These are phyloP conservation scores for Cyclaneusma minus DNA, from an alignment of 2,329 filamentous ascomycete genomes.

Conservation along the genomic window DNA sequence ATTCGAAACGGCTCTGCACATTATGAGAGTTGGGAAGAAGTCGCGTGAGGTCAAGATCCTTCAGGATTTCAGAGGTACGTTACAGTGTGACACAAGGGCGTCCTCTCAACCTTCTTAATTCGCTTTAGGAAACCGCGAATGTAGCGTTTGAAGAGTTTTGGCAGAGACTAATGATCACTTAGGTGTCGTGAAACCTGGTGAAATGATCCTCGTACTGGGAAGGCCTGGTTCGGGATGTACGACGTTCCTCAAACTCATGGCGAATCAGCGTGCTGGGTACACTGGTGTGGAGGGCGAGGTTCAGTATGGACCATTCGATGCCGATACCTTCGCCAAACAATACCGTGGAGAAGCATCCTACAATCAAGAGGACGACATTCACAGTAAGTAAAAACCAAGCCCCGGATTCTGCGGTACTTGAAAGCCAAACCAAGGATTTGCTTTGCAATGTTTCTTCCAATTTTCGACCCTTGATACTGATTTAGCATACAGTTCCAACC, in stretches of 20 bases:
- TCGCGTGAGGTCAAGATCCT: conserved; percentile 59
- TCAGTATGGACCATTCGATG: conserved; percentile 57
- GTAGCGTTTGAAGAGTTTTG: conserved; percentile 12
- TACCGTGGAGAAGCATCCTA: conserved; percentile 77
- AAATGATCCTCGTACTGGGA: conserved; percentile 45
- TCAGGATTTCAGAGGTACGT: conserved; percentile 54
- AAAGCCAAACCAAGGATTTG: too few relatives aligned
- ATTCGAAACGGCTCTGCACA: conserved; percentile 42
- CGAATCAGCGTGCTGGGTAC: conserved; percentile 40
- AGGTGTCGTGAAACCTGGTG: conserved; percentile 61
- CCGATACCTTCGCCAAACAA: conserved; percentile 49
- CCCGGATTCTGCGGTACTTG: too few relatives aligned
- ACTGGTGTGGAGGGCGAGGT: conserved; percentile 56
- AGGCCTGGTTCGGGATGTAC: conserved; percentile 30
- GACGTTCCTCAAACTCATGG: conserved; percentile 35
- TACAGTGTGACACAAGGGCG: too few relatives aligned
- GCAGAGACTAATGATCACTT: too few relatives aligned
- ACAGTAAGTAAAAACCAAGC: too few relatives aligned
- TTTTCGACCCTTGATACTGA: too few relatives aligned
- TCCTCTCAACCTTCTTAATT: too few relatives aligned
- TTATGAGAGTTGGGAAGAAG: conserved; percentile 52
- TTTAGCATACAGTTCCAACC: too few relatives aligned
- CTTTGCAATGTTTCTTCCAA: too few relatives aligned
- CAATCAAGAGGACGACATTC: conserved; percentile 74
- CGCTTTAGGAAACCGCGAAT: conserved; percentile 12